phyloP scores from a whole-genome alignment of 306 rosid species.

The Sindora glabra region DNA sequence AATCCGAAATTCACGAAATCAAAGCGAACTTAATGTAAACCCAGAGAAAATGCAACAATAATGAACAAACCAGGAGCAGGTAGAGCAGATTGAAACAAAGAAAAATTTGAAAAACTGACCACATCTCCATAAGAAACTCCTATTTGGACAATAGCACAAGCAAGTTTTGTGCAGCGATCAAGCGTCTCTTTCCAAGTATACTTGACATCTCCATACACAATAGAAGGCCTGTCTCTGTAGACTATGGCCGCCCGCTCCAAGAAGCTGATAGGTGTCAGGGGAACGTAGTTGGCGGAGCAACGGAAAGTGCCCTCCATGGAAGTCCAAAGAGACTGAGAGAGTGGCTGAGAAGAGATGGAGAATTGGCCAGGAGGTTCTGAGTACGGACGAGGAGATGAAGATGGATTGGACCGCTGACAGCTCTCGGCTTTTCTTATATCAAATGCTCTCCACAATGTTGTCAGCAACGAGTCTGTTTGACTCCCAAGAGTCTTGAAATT shows the following conservation, averaged over 20 bases:
- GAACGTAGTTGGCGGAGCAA: slow-evolving; percentile 58
- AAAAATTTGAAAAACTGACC: slow-evolving; percentile 21
- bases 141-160: slow-evolving; percentile 45
- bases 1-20: too few relatives aligned
- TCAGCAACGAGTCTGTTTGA: too few relatives aligned
- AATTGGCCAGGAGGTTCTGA: too few relatives aligned
- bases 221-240: slow-evolving; percentile 42
- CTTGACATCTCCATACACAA: slow-evolving; percentile 33
- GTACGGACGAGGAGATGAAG: too few relatives aligned
- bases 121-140: slow-evolving; percentile 50
- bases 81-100: background rate
- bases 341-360: too few relatives aligned
- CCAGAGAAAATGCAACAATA: background rate
- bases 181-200: slow-evolving; percentile 66
- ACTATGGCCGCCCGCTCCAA: slow-evolving; percentile 75
- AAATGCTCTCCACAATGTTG: too few relatives aligned
- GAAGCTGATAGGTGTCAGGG: slow-evolving; percentile 73
- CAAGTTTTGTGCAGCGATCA: slow-evolving; percentile 65
- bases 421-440: too few relatives aligned
- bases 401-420: too few relatives aligned
- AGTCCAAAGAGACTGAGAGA: too few relatives aligned
- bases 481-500: too few relatives aligned
- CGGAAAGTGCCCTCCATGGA: slow-evolving; percentile 53
- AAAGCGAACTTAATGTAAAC: too few relatives aligned
- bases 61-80: background rate